Evolutionary conservation across 371 early-diverging fungal species (phyloP), one percentile per base, ranked within the genome.

Genomic region (Rhizopus arrhizus): DNA sequence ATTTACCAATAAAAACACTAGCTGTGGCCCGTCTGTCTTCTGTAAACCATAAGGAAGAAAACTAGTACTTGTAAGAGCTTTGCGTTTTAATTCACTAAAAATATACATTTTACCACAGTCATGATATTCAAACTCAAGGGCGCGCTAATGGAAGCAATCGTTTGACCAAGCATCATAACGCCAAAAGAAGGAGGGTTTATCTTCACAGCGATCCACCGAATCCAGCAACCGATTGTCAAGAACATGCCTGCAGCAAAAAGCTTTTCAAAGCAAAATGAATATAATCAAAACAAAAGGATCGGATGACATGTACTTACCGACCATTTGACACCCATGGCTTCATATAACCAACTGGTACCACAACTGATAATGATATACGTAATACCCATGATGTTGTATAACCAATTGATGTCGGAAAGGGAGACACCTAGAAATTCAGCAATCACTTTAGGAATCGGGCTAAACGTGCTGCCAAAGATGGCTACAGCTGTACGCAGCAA

Each of bases 41-140:
- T 0, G 82, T 70, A 66, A 86, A 86, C 87, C 87, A 86, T 43
- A 74, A 62, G 15, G 82, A 77, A 12, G 84, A 76, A 54, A 76
- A 77, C 69, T 84, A 47, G 22, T 22, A 22, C 22, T 22, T 22
- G 22, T 22, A 22, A 22, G 22, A 22, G 22, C 22, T 22, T 22
- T 22, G 22, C 22, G 2, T 22, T 22, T 22, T 22, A 22, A 22
- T 22, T 22, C 22, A 22, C 22, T 22, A 22, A 22, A 22, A 22
- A 22, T 22, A 22, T 0, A 22, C 22, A 22, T 22, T 28, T 31
- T 76, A 76, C 79, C 68, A 64, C 80, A 31, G 86, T 83, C 59
- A 79, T 84, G 7, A 80, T 76, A 45, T 87, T 83, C 31, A 88
- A 59, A 35, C 86, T 77, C 60, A 90, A 79, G 3, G 89, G 89